Evolutionary conservation across 73 alveolate genomes (phyloP).

Genomic region (Stentor coeruleus): DNA sequence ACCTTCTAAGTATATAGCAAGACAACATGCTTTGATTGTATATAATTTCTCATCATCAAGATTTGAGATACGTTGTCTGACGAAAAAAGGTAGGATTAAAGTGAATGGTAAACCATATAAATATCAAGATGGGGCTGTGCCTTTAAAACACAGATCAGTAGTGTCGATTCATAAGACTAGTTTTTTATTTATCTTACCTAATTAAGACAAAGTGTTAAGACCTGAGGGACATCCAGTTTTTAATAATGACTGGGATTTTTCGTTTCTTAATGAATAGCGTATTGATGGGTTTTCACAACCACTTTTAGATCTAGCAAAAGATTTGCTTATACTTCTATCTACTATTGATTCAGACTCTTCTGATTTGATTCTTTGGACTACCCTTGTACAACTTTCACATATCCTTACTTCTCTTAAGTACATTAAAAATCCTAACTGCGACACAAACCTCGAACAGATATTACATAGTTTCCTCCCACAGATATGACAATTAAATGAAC

Average conservation of each 20-base stretch:
- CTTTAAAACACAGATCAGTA: conserved; percentile 10
- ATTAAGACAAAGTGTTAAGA: too few relatives aligned
- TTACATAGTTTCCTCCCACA: neutral
- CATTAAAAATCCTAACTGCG: neutral
- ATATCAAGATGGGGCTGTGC: conserved; percentile 28
- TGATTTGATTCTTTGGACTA: neutral
- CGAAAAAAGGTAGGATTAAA: conserved; percentile 21
- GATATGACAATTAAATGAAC: neutral
- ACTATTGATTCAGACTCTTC: neutral
- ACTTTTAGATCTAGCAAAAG: neutral
- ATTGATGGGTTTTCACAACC: too few relatives aligned
- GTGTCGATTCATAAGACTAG: conserved; percentile 20
- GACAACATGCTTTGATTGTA: conserved; percentile 26
- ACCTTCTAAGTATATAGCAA: conserved; percentile 6
- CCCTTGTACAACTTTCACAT: neutral
- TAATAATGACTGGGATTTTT: too few relatives aligned
- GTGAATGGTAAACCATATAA: conserved; percentile 24
- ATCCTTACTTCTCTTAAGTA: neutral
- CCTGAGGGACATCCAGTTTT: too few relatives aligned
- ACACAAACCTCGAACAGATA: neutral
- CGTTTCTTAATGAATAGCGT: too few relatives aligned
- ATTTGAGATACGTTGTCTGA: conserved; percentile 3
- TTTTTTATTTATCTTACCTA: conserved; percentile 7
- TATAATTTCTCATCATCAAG: conserved; percentile 2
- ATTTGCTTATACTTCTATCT: neutral